A percentile compares a stretch with the other conserved stretches of the same genome.
Evolutionary conservation across 1,139 yeast genomes (phyloP).

Genomic region (Meyerozyma elateridarum): DNA sequence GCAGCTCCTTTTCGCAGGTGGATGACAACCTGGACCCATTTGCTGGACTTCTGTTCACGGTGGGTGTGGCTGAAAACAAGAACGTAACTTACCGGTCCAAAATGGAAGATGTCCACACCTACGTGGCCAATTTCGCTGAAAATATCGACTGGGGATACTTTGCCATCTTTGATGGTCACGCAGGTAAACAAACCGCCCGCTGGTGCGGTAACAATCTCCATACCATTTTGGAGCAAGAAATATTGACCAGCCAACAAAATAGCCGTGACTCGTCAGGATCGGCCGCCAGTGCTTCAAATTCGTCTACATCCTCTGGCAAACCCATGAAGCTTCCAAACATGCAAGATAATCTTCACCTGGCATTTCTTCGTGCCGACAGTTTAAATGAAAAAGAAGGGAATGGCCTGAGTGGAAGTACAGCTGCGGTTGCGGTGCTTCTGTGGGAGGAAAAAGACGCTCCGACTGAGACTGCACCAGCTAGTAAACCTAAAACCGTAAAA

Average conservation of each 20-base stretch:
- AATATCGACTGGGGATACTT: slow-evolving; percentile 91
- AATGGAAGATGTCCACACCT: slow-evolving; percentile 97
- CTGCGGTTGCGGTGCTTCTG: slow-evolving; percentile 86
- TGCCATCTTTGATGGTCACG: slow-evolving; percentile 97
- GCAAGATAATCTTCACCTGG: slow-evolving; percentile 50
- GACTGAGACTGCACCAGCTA: slow-evolving; percentile 5
- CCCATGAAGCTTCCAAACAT: no score
- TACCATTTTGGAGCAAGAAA: slow-evolving; percentile 52
- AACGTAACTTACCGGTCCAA: slow-evolving; percentile 76
- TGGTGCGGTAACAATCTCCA: slow-evolving; percentile 94
- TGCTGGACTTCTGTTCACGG: slow-evolving; percentile 58
- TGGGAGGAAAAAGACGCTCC: slow-evolving; percentile 52
- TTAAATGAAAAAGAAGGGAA: slow-evolving; percentile 54
- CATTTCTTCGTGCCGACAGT: slow-evolving; percentile 72
- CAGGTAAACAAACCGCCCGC: slow-evolving; percentile 88
- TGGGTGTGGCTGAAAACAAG: slow-evolving; percentile 87
- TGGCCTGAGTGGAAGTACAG: slow-evolving; percentile 87
- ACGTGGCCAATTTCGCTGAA: slow-evolving; percentile 88
- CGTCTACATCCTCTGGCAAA: no score
- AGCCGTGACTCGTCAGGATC: slow-evolving; percentile 14
- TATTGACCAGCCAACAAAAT: slow-evolving; percentile 20
- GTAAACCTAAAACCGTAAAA: slow-evolving; percentile 6
- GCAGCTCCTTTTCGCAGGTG: not conserved
- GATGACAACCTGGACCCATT: slow-evolving; percentile 26
- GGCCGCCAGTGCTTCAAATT: slow-evolving; percentile 7